These are phyloP conservation scores for Epichloe typhina DNA, from an alignment of 2,329 filamentous ascomycete genomes.

Conservation along the genomic window DNA sequence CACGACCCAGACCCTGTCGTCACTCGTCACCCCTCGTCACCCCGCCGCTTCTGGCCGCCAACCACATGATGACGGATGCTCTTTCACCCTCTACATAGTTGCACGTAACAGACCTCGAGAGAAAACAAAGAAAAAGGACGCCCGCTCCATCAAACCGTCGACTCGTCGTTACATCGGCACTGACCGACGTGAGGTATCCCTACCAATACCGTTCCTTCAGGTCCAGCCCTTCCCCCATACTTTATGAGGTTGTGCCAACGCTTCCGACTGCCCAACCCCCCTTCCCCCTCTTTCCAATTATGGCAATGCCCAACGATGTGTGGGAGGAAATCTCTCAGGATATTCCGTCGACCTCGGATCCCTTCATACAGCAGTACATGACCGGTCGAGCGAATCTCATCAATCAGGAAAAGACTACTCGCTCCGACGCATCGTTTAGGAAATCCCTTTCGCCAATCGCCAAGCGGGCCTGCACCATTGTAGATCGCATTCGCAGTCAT, in stretches of 20 bases:
- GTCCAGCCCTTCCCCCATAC: too few relatives aligned
- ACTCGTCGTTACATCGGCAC: background rate
- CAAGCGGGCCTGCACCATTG: conserved; percentile 63
- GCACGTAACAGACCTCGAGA: too few relatives aligned
- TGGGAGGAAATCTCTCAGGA: conserved; percentile 44
- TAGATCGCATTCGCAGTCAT: conserved; percentile 63
- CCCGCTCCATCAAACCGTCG: background rate
- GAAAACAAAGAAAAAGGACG: background rate
- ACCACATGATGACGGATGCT: too few relatives aligned
- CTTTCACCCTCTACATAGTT: too few relatives aligned
- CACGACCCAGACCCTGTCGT: too few relatives aligned
- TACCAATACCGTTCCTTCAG: too few relatives aligned
- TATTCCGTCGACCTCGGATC: conserved; percentile 48
- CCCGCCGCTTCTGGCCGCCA: too few relatives aligned
- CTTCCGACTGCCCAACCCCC: too few relatives aligned
- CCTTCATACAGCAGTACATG: conserved; percentile 73
- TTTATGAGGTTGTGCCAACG: too few relatives aligned
- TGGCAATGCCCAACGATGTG: conserved; percentile 39
- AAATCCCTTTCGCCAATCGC: conserved; percentile 68
- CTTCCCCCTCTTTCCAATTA: conserved; percentile 7
- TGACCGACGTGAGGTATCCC: background rate
- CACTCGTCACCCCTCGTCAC: too few relatives aligned
- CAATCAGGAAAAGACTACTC: conserved; percentile 64
- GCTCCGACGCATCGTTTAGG: conserved; percentile 61
- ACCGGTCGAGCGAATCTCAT: conserved; percentile 64